phyloP scores from a whole-genome alignment of 805 yeast species.

The Candida qinlingensis region DNA sequence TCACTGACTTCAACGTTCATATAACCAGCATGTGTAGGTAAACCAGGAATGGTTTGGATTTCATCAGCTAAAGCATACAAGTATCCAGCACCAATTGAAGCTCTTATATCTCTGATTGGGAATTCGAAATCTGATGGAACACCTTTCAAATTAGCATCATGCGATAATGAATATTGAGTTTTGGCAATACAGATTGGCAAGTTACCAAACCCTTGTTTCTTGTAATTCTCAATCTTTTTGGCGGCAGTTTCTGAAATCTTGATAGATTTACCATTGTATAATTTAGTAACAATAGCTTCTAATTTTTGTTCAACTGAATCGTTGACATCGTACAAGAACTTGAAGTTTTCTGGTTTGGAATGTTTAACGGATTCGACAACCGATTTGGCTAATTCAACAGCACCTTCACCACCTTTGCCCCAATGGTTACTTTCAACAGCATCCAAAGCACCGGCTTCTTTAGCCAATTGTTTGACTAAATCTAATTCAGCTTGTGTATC shows the following conservation, averaged over 20 bases:
- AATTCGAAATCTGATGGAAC: conserved; percentile 92
- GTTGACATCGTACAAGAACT: conserved; percentile 56
- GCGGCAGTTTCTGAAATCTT: conserved; percentile 67
- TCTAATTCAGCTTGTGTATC: conserved; percentile 68
- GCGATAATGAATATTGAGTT: conserved; percentile 94
- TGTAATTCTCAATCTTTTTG: conserved; percentile 71
- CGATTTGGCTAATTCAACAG: conserved; percentile 66
- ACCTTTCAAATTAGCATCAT: conserved; percentile 89
- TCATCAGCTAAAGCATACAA: conserved; percentile 95
- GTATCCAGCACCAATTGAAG: conserved; percentile 95
- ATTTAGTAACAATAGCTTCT: conserved; percentile 58
- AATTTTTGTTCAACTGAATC: conserved; percentile 67
- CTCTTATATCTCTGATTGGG: conserved; percentile 92
- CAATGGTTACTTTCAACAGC: conserved; percentile 82
- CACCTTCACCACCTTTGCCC: conserved; percentile 84
- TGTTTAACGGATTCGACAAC: conserved; percentile 57
- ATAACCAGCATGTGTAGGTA: conserved; percentile 93
- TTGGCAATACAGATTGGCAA: conserved; percentile 96
- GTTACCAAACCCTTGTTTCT: conserved; percentile 82
- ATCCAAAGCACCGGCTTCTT: conserved; percentile 73
- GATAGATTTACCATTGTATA: conserved; percentile 75
- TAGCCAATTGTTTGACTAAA: conserved; percentile 58
- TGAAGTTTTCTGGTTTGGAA: conserved; percentile 34
- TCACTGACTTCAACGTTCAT: conserved; percentile 92
- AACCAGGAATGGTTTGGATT: conserved; percentile 95